Percentiles rank a stretch among this genome's conserved stretches.
Conservation (phyloP, 257 asterid genomes). For the Fraxinus quadrangulata region DNA sequence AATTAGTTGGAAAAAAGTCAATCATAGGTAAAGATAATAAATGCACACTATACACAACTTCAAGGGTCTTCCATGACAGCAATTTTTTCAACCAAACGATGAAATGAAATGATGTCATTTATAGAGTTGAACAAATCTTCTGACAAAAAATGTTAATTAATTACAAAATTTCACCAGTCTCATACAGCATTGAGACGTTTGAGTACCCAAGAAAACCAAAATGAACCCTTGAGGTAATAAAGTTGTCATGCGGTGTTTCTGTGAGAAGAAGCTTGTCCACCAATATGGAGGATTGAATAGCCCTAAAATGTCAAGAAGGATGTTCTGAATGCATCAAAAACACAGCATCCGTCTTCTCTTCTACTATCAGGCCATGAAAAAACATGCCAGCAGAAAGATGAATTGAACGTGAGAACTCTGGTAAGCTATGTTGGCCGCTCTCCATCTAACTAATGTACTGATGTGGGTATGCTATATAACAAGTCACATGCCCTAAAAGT, state of each 20-base stretch:
- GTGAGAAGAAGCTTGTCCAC: conserved; percentile 17
- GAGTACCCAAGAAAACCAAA: conserved; percentile 10
- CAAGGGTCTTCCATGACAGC: conserved; percentile 5
- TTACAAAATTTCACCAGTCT: conserved; percentile 1
- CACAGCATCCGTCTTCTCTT: conserved; percentile 1
- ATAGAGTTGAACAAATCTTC: background rate
- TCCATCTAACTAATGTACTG: conserved; percentile 25
- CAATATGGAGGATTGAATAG: background rate
- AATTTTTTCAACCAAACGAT: conserved; percentile 5
- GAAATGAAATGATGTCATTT: conserved; percentile 5
- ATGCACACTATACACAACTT: background rate
- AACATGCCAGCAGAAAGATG: conserved; percentile 12
- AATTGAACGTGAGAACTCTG: conserved; percentile 24
- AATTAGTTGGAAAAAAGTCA: background rate
- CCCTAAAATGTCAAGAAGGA: background rate
- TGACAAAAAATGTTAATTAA: background rate
- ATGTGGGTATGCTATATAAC: conserved; percentile 23
- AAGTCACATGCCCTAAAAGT: conserved; percentile 23
- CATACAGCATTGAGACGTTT: background rate
- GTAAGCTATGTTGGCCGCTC: conserved; percentile 21
- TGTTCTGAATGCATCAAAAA: conserved; percentile 22
- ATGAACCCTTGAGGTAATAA: conserved; percentile 22
- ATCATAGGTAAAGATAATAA: background rate
- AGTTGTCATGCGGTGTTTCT: conserved; percentile 10
- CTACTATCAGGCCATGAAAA: conserved; percentile 12